These are phyloP conservation scores for Pythium myriotylum DNA, from an alignment of 352 stramenopile species.

Conservation along the genomic window DNA sequence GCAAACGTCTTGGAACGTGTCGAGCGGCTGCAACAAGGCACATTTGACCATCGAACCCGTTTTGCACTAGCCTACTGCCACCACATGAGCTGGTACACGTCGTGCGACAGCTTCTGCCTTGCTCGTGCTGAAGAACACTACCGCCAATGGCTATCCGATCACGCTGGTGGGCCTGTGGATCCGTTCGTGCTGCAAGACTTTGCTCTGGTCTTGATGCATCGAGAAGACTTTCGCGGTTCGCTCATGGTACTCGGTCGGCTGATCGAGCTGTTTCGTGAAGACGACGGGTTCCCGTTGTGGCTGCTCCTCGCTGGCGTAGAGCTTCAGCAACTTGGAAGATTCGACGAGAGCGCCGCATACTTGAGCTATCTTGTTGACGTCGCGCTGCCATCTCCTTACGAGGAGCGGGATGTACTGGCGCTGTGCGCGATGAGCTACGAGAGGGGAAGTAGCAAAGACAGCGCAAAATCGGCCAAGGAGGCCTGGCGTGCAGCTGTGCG, in stretches of 20 bases:
- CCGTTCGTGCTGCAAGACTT: slow-evolving; percentile 59
- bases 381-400: slow-evolving; percentile 42
- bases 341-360: slow-evolving; percentile 62
- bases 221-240: slow-evolving; percentile 47
- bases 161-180: slow-evolving; percentile 24
- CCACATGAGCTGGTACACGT: slow-evolving; percentile 68
- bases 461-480: slow-evolving; percentile 31
- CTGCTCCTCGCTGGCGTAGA: slow-evolving; percentile 62
- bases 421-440: slow-evolving; percentile 64
- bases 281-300: slow-evolving; percentile 52
- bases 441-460: slow-evolving; percentile 11
- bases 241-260: slow-evolving; percentile 57
- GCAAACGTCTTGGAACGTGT: slow-evolving; percentile 50
- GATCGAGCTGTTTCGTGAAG: slow-evolving; percentile 56
- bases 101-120: slow-evolving; percentile 58
- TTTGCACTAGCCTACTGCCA: slow-evolving; percentile 61
- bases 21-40: slow-evolving; percentile 1
- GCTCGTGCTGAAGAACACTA: slow-evolving; percentile 52
- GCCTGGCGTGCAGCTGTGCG: slow-evolving; percentile 64
- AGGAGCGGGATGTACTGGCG: slow-evolving; percentile 60
- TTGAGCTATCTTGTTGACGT: slow-evolving; percentile 63
- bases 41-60: slow-evolving; percentile 4
- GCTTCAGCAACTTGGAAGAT: slow-evolving; percentile 57
- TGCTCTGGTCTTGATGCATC: slow-evolving; percentile 67
- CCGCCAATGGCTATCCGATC: slow-evolving; percentile 27